phyloP scores from a whole-genome alignment of 208 protist species.

The Trypanosoma conorhini region DNA sequence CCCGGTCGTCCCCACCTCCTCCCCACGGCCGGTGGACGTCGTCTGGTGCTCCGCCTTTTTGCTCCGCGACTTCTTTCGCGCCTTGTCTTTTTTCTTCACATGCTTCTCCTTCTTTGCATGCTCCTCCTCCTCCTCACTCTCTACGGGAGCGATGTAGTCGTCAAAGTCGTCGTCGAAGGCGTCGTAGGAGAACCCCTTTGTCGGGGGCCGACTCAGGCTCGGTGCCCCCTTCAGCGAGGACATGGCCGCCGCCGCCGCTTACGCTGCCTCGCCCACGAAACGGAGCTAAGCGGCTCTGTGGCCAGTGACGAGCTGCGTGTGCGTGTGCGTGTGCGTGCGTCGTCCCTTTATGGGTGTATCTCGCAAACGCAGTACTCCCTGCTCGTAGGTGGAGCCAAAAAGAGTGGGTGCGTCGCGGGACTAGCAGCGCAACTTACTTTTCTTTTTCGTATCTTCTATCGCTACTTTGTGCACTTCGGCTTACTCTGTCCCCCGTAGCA shows the following conservation, averaged over 20 bases:
- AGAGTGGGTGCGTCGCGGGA: not conserved
- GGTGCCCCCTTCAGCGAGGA: slow-evolving; percentile 59
- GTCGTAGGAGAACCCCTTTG: slow-evolving; percentile 45
- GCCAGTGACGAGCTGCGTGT: not conserved
- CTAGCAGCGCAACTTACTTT: not conserved
- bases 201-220: slow-evolving; percentile 34
- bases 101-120: slow-evolving; percentile 28
- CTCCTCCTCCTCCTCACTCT: slow-evolving; percentile 20
- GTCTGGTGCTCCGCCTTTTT: slow-evolving; percentile 11
- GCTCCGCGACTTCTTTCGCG: slow-evolving; percentile 30
- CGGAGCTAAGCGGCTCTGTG: not conserved
- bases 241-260: slow-evolving; percentile 15
- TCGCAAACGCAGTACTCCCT: not conserved
- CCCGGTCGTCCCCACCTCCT: not conserved
- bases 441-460: not conserved
- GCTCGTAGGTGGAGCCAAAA: not conserved
- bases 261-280: not conserved
- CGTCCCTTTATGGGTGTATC: not conserved
- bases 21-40: slow-evolving; percentile 4
- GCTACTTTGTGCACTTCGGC: not conserved
- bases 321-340: not conserved
- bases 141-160: slow-evolving; percentile 40
- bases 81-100: slow-evolving; percentile 26
- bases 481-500: not conserved
- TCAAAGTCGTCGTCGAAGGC: slow-evolving; percentile 36